phyloP scores from a whole-genome alignment of 495 filamentous ascomycete species.

The Beverwykella pulmonaria region DNA sequence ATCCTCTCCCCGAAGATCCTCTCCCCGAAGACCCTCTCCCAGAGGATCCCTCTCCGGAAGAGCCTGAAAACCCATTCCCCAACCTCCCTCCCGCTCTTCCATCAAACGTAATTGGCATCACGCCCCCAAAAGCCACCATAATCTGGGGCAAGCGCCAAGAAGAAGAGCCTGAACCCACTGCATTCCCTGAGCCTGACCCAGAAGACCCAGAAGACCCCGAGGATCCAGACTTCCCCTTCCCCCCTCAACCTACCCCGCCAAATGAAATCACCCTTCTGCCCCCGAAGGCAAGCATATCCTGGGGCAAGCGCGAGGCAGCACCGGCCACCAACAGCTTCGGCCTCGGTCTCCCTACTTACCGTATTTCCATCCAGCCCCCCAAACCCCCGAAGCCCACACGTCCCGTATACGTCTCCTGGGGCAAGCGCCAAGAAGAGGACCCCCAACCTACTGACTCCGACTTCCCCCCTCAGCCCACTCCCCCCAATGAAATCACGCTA shows the following conservation, averaged over 20 bases:
- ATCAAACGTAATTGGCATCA: too few species aligned
- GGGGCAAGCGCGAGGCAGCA: constrained; percentile 5
- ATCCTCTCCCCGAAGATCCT: too few species aligned
- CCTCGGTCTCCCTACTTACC: not conserved
- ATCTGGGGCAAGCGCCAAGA: constrained; percentile 12
- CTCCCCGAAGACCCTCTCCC: too few species aligned
- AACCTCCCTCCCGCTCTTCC: too few species aligned
- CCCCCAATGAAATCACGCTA: constrained; percentile 3
- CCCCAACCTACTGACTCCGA: not conserved
- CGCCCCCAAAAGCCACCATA: too few species aligned
- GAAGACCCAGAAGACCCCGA: constrained; percentile 7
- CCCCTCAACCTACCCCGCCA: not conserved
- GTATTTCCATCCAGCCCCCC: constrained; percentile 12
- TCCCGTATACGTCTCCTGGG: not conserved
- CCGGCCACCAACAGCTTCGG: constrained; percentile 2
- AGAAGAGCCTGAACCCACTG: not conserved
- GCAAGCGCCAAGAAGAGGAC: constrained; percentile 8
- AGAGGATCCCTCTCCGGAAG: too few species aligned
- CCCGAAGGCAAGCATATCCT: not conserved
- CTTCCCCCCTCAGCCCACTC: constrained; percentile 1
- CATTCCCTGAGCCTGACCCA: not conserved
- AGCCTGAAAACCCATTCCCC: not conserved
- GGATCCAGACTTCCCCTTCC: not conserved
- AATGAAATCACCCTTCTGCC: constrained; percentile 3
- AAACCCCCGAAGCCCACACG: constrained; percentile 9